phyloP scores from a whole-genome alignment of 192 early-diverging fungal species.

The Backusella westeae region DNA sequence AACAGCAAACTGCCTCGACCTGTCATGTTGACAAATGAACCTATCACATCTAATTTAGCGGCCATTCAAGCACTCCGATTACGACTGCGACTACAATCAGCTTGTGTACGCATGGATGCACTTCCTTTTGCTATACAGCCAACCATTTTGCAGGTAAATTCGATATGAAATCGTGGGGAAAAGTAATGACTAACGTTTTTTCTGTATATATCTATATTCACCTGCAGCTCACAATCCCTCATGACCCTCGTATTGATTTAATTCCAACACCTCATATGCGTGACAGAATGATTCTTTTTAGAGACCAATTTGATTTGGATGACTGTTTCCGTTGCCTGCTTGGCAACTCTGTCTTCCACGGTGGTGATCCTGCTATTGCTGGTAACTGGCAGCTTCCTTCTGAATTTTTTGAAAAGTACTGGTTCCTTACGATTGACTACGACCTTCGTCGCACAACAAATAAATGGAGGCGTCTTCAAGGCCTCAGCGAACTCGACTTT shows the following conservation, averaged over 20 bases:
- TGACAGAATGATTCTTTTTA: constrained; percentile 43
- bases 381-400: constrained; percentile 35
- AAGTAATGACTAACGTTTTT: constrained; percentile 3
- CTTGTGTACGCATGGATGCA: constrained; percentile 14
- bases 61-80: constrained; percentile 32
- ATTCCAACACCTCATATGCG: constrained; percentile 37
- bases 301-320: constrained; percentile 38
- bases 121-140: constrained; percentile 23
- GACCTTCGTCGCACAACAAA: constrained; percentile 14
- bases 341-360: constrained; percentile 28
- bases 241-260: constrained; percentile 40
- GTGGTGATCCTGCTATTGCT: constrained; percentile 31
- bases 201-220: neutral
- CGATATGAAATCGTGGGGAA: neutral
- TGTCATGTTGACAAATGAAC: constrained; percentile 11
- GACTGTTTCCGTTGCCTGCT: constrained; percentile 34
- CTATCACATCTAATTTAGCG: constrained; percentile 22
- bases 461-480: constrained; percentile 11
- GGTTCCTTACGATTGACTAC: constrained; percentile 35
- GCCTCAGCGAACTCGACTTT: neutral
- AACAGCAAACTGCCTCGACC: constrained; percentile 2
- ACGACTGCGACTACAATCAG: constrained; percentile 18
- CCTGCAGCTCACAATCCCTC: constrained; percentile 32
- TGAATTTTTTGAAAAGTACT: constrained; percentile 36
- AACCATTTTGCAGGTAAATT: constrained; percentile 29